A percentile compares a stretch with the other conserved stretches of the same genome.
phyloP scores from a whole-genome alignment of 176 grass and related monocot species.

The Avena atlantica region DNA sequence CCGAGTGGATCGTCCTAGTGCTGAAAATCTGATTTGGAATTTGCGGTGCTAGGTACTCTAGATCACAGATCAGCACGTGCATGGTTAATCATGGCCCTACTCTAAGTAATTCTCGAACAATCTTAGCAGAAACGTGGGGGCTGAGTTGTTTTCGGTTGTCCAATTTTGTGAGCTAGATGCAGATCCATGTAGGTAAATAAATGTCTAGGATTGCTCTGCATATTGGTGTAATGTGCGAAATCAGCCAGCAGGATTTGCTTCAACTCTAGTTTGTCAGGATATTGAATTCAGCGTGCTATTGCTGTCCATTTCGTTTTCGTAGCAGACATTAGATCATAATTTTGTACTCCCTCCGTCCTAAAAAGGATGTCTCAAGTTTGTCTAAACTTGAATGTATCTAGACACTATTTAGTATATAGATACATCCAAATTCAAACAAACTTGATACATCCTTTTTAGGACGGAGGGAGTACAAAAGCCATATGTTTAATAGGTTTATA shows the following conservation, averaged over 20 bases:
- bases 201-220: background rate
- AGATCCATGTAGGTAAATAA: conserved; percentile 6
- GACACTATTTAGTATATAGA: too few species aligned
- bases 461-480: background rate
- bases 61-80: background rate
- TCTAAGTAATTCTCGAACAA: background rate
- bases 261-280: background rate
- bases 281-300: background rate
- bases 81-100: background rate
- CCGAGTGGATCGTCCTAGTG: background rate
- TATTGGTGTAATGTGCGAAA: background rate
- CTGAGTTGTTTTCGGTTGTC: background rate
- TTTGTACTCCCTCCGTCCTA: background rate
- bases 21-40: background rate
- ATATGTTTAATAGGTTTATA: background rate
- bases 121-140: background rate
- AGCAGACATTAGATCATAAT: background rate
- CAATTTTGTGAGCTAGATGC: background rate
- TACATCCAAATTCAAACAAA: too few species aligned
- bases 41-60: background rate
- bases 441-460: too few species aligned
- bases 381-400: too few species aligned
- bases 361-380: too few species aligned
- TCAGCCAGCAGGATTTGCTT: background rate
- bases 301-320: background rate